phyloP scores from a whole-genome alignment of 208 protist genomes.

The Wallacemonas sp. region DNA sequence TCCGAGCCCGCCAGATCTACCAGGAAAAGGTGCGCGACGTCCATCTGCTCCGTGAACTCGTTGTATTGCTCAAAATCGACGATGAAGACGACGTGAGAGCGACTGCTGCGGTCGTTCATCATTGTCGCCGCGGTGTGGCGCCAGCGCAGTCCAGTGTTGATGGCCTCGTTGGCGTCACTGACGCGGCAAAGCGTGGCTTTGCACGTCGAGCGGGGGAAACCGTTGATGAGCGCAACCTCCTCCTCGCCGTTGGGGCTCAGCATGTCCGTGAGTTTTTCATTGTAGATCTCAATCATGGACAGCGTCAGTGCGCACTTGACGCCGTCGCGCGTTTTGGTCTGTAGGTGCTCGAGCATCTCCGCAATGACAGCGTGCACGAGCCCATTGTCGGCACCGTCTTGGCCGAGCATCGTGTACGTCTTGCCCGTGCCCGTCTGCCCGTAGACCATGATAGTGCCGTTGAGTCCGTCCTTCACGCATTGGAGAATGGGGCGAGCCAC shows the following conservation, averaged over 20 bases:
- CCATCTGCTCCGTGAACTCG: constrained; percentile 81
- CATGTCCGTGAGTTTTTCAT: constrained; percentile 91
- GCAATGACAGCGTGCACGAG: constrained; percentile 91
- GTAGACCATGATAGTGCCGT: constrained; percentile 94
- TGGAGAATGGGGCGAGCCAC: constrained; percentile 84
- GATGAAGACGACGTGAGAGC: constrained; percentile 97
- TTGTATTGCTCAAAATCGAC: constrained; percentile 89
- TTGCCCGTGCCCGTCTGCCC: constrained; percentile 96
- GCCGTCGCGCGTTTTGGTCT: constrained; percentile 79
- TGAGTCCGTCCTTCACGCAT: constrained; percentile 87
- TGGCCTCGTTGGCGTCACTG: constrained; percentile 71
- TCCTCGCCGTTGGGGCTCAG: constrained; percentile 74
- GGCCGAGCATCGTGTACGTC: constrained; percentile 95
- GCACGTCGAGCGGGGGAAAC: constrained; percentile 72
- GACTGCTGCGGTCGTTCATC: constrained; percentile 96
- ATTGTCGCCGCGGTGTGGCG: constrained; percentile 90
- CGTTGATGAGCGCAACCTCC: constrained; percentile 81
- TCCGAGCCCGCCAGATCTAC: constrained; percentile 96
- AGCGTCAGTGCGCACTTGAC: constrained; percentile 85
- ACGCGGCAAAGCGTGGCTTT: constrained; percentile 71
- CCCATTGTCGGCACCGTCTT: constrained; percentile 42
- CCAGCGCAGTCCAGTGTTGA: constrained; percentile 62
- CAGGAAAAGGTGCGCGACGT: constrained; percentile 94
- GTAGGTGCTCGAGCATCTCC: constrained; percentile 90
- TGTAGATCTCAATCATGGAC: constrained; percentile 94